Conservation (phyloP, 1,139 yeast species). For the Arxiozyma telluris region DNA sequence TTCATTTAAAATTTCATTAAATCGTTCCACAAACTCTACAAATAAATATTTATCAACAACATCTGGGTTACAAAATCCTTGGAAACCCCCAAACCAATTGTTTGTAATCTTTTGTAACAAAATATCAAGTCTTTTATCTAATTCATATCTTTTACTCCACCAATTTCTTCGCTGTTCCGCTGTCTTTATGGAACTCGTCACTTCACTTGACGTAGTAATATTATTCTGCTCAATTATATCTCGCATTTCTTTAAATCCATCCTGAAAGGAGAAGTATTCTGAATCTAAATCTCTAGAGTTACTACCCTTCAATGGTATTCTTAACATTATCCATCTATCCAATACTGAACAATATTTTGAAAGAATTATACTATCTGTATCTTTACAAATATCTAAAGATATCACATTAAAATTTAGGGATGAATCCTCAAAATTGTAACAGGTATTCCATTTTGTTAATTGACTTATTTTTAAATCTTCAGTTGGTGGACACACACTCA, state of each 20-base stretch:
- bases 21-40: slow-evolving; percentile 33
- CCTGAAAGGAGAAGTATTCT: slow-evolving; percentile 37
- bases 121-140: slow-evolving; percentile 49
- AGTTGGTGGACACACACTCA: background rate
- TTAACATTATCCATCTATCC: slow-evolving; percentile 39
- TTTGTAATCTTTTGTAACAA: slow-evolving; percentile 54
- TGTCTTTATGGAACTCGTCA: slow-evolving; percentile 40
- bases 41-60: slow-evolving; percentile 29
- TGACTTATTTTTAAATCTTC: background rate
- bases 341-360: slow-evolving; percentile 35
- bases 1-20: slow-evolving; percentile 32
- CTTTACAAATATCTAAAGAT: slow-evolving; percentile 52
- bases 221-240: slow-evolving; percentile 54
- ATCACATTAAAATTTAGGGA: slow-evolving; percentile 44
- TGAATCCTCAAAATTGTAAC: slow-evolving; percentile 12
- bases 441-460: slow-evolving; percentile 31
- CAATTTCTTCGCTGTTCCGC: slow-evolving; percentile 58
- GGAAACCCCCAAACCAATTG: slow-evolving; percentile 77
- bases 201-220: slow-evolving; percentile 44
- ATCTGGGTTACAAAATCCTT: slow-evolving; percentile 44
- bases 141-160: slow-evolving; percentile 64
- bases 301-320: slow-evolving; percentile 53
- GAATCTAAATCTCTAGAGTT: slow-evolving; percentile 40
- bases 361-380: slow-evolving; percentile 50
- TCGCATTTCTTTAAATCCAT: slow-evolving; percentile 39